Evolutionary conservation across 2,329 filamentous ascomycete genomes (phyloP).

Genomic region (Alternaria metachromatica): DNA sequence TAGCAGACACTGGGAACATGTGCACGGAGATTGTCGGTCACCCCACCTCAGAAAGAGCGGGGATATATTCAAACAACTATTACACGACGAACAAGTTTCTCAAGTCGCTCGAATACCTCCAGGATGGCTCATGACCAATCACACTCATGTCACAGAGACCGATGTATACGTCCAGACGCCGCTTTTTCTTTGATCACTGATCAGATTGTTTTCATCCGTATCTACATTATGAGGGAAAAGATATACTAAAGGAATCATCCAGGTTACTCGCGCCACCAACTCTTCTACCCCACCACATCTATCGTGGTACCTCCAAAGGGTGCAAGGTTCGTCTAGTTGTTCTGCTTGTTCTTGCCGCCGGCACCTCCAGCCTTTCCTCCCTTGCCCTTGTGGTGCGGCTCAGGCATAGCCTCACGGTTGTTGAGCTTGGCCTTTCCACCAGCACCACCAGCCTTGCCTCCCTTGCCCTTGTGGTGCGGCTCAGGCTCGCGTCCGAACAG

Average conservation of each 20-base stretch:
- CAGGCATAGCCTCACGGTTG: slow-evolving; percentile 1
- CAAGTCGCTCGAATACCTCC: neutral
- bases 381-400: slow-evolving; percentile 20
- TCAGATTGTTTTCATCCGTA: neutral
- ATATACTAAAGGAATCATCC: neutral
- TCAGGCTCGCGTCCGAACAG: neutral
- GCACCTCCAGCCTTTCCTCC: slow-evolving; percentile 12
- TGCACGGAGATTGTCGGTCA: neutral
- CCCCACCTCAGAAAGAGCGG: neutral
- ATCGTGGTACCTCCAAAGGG: neutral
- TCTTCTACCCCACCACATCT: neutral
- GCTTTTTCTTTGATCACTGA: neutral
- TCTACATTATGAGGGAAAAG: neutral
- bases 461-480: slow-evolving; percentile 12
- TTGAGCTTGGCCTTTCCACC: neutral
- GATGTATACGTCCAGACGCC: neutral
- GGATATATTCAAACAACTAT: neutral
- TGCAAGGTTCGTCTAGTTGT: neutral
- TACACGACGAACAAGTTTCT: neutral
- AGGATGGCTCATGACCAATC: neutral
- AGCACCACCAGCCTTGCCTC: neutral
- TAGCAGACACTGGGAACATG: neutral
- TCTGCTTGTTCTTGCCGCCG: neutral
- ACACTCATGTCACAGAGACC: neutral
- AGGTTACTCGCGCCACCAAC: neutral